Base-by-base conservation (phyloP, 1,139 yeast species). In the Entelexis paramagnoliae region DNA sequence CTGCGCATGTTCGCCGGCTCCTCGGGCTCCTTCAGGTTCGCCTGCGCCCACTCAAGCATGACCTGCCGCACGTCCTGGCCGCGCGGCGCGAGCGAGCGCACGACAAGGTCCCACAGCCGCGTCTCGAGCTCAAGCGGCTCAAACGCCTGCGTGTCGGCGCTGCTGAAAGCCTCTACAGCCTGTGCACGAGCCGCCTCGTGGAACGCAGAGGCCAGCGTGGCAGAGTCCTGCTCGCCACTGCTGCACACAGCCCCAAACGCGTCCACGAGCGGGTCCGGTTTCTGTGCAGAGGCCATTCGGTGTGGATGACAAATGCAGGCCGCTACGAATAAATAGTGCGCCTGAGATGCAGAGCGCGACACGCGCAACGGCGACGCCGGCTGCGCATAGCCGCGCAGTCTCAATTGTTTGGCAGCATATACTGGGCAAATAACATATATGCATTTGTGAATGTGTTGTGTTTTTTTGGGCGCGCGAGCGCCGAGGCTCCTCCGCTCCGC, bases 11-110 rank as follows among this genome's bases (percentile, higher is more conserved):
- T 61, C 4, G 64, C 63, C 32, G 63, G 63, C 13, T 65, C 68
- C 52, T 60, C 74, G 1, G 59, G 61, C 11, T 58, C 69, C 63
- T 26, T 79, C 73, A 19, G 81, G 73, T 51, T 54, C 3, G 22
- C 24, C 32, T 79, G 62, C 67, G 78, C 73, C 54, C 54, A 48
- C 16, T 48, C 39, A 19, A 79, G 64, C 11, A 51, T 43, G 3
- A 30, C 28, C 13, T n/a, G n/a, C 26, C 19, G 16, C 13, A 33
- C 32, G 14, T 14, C 29, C 13, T 19, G 14, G 28, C 38, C 51
- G 11, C 13, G 39, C 17, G 39, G 28, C 35, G 29, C 32, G 7
- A 24, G 29, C 32, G 53, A 26, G 11, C 49, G 49, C 30, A 35
- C 51, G 2, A 49, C 57, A 8, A 56, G 49, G 26, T 45, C 51